Conservation (phyloP, 2,329 filamentous ascomycete species). For the Mycogone perniciosa region DNA sequence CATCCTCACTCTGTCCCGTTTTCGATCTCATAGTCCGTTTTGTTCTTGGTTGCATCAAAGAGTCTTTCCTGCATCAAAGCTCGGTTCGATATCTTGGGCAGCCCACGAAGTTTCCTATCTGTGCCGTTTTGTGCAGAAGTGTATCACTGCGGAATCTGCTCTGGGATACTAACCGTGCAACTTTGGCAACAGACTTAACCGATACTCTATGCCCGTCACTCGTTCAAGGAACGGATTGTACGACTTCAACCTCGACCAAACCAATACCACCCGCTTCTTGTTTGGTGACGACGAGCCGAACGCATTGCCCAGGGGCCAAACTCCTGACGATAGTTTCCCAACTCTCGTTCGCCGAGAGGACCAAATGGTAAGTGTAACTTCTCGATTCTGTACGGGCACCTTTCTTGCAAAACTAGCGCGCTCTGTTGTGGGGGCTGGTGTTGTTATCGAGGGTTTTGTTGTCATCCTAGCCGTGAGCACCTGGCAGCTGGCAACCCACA, state of each 20-base stretch:
- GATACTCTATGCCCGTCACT: slow-evolving; percentile 90
- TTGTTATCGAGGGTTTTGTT: background rate
- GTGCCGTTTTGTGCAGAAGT: background rate
- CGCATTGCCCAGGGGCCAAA: slow-evolving; percentile 44
- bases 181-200: slow-evolving; percentile 58
- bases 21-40: too few relatives aligned
- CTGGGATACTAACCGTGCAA: slow-evolving; percentile 18
- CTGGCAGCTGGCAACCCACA: background rate
- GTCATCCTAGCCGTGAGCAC: background rate
- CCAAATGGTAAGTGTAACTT: slow-evolving; percentile 43
- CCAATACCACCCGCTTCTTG: slow-evolving; percentile 78
- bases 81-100: background rate
- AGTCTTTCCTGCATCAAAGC: background rate
- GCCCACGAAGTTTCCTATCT: background rate
- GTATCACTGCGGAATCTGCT: background rate
- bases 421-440: background rate
- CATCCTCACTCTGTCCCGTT: background rate
- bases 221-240: slow-evolving; percentile 61
- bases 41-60: background rate
- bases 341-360: slow-evolving; percentile 65
- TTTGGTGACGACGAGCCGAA: slow-evolving; percentile 70
- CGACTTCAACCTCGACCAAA: slow-evolving; percentile 67
- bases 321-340: slow-evolving; percentile 79
- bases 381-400: background rate
- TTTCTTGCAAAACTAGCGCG: background rate